Evolutionary conservation across 2,329 filamentous ascomycete species (phyloP).

Genomic region (Trichoderma citrinoviride): DNA sequence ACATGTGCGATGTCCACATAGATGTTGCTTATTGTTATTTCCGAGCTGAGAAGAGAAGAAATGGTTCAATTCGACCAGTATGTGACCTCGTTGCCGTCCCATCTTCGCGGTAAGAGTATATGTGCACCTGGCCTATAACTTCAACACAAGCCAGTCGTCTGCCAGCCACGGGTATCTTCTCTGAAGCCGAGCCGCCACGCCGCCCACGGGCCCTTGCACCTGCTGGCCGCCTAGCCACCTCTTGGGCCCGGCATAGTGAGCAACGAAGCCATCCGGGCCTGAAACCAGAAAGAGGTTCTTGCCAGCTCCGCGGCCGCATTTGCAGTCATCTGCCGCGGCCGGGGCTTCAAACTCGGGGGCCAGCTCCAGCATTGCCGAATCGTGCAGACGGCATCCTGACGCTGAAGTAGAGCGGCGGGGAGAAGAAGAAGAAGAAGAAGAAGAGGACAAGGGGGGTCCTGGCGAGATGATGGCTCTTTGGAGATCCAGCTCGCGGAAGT

Average conservation of each 20-base stretch:
- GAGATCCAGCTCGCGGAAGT: conserved; percentile 58
- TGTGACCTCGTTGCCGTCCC: not conserved
- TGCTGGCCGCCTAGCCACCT: conserved; percentile 70
- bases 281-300: conserved; percentile 77
- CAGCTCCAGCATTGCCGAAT: conserved; percentile 32
- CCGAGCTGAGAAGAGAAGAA: not conserved
- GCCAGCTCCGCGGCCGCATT: conserved; percentile 36
- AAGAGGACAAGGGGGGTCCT: too few relatives aligned
- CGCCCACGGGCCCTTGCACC: conserved; percentile 70
- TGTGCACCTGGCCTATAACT: conserved; percentile 38
- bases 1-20: conserved; percentile 1
- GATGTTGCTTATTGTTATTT: not conserved
- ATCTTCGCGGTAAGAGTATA: not conserved
- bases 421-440: too few relatives aligned
- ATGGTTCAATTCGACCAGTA: not conserved
- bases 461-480: conserved; percentile 33
- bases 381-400: conserved; percentile 32
- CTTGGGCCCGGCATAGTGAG: conserved; percentile 75
- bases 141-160: conserved; percentile 52
- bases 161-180: conserved; percentile 40
- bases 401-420: not conserved
- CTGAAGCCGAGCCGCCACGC: conserved; percentile 62
- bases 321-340: conserved; percentile 25
- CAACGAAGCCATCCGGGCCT: conserved; percentile 86
- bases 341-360: conserved; percentile 35